phyloP scores from a whole-genome alignment of 768 basidiomycete genomes.

The Tylopilus sp. region DNA sequence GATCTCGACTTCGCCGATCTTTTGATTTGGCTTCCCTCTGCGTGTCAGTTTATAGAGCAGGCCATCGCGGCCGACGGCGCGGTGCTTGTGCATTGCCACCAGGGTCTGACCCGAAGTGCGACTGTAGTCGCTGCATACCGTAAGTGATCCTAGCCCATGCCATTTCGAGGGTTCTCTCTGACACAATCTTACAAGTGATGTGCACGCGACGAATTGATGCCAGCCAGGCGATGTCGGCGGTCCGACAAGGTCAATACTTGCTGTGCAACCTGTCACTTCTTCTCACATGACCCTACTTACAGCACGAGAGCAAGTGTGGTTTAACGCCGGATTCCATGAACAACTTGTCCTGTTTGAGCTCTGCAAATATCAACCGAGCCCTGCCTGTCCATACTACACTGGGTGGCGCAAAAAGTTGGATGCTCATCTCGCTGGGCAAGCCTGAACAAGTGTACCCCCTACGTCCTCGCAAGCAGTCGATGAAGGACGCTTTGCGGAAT shows the following conservation, averaged over 20 bases:
- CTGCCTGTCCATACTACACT: constrained; percentile 58
- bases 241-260: constrained; percentile 50
- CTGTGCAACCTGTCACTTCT: constrained; percentile 1
- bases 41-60: constrained; percentile 63
- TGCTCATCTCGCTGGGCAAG: constrained; percentile 38
- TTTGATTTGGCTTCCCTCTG: constrained; percentile 60
- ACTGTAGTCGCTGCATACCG: constrained; percentile 75
- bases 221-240: constrained; percentile 55
- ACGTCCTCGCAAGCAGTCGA: constrained; percentile 2
- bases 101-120: constrained; percentile 64
- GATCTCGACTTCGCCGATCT: constrained; percentile 70
- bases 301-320: constrained; percentile 79
- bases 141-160: constrained; percentile 33
- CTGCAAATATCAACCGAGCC: constrained; percentile 62
- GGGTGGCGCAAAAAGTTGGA: constrained; percentile 61
- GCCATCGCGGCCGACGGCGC: constrained; percentile 56
- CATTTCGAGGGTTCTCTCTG: constrained; percentile 6
- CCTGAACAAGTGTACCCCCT: constrained; percentile 6
- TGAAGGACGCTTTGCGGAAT: constrained; percentile 6
- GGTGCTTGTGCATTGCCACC: constrained; percentile 64
- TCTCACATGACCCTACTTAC: constrained; percentile 3
- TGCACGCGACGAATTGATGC: constrained; percentile 52
- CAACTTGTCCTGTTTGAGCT: constrained; percentile 74
- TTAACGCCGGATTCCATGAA: constrained; percentile 75
- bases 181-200: constrained; percentile 51